Percentiles rank a stretch among this genome's conserved stretches.
These are phyloP conservation scores for Penicillium maclennaniae DNA, from an alignment of 495 filamentous ascomycete genomes.

Conservation along the genomic window DNA sequence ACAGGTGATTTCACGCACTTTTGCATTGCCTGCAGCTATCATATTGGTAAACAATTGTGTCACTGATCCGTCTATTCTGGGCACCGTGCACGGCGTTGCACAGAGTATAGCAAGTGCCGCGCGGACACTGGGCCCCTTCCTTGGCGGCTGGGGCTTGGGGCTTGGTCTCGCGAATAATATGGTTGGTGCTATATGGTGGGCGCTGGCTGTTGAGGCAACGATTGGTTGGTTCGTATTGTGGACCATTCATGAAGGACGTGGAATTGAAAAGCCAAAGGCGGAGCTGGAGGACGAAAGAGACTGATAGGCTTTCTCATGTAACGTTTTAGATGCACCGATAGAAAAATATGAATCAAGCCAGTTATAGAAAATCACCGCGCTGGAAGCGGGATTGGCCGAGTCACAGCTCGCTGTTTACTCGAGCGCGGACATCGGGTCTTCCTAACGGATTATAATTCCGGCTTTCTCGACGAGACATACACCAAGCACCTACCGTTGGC, in stretches of 20 bases:
- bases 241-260: constrained; percentile 52
- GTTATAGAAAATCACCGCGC: neutral
- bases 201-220: constrained; percentile 47
- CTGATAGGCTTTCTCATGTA: neutral
- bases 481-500: neutral
- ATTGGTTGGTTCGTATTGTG: constrained; percentile 48
- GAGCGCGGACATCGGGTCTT: constrained; percentile 4
- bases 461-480: neutral
- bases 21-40: constrained; percentile 62
- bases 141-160: constrained; percentile 63
- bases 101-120: constrained; percentile 58
- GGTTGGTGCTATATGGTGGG: constrained; percentile 71
- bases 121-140: constrained; percentile 61
- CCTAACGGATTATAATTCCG: constrained; percentile 2
- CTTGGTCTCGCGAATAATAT: constrained; percentile 60
- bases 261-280: constrained; percentile 32
- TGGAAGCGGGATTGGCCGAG: constrained; percentile 5
- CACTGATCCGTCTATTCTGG: constrained; percentile 57
- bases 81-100: constrained; percentile 66
- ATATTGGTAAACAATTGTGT: constrained; percentile 69
- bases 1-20: constrained; percentile 69
- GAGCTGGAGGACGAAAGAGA: constrained; percentile 20
- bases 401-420: constrained; percentile 2
- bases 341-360: neutral
- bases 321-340: neutral